A percentile compares a stretch with the other conserved stretches of the same genome.
These are phyloP conservation scores for Xylaria venustula DNA, from an alignment of 495 filamentous ascomycete species.

Conservation along the genomic window DNA sequence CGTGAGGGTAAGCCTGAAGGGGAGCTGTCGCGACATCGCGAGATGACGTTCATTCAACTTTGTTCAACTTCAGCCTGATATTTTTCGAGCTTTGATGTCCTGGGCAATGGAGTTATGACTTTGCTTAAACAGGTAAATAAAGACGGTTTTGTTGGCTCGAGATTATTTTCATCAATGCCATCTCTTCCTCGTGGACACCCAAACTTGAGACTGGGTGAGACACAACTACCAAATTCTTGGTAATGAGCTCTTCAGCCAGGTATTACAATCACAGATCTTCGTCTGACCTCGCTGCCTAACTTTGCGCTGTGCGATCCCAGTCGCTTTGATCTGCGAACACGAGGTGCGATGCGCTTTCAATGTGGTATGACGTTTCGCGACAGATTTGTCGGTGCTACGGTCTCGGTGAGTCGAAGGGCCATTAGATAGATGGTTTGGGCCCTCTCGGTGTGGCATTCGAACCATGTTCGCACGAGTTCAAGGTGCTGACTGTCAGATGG, in stretches of 20 bases:
- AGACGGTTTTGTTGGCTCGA: too few relatives aligned
- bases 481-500: not conserved
- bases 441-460: not conserved
- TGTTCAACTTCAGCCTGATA: not conserved
- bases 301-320: not conserved
- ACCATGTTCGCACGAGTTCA: not conserved
- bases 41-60: not conserved
- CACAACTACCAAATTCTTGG: too few relatives aligned
- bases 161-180: too few relatives aligned
- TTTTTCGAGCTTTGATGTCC: too few relatives aligned
- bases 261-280: not conserved
- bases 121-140: too few relatives aligned
- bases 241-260: not conserved
- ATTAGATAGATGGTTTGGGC: too few relatives aligned
- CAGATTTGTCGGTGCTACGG: not conserved
- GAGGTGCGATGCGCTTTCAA: slow-evolving; percentile 1
- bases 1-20: not conserved
- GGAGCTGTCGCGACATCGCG: not conserved
- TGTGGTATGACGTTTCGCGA: slow-evolving; percentile 9
- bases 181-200: too few relatives aligned
- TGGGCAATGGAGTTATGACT: too few relatives aligned
- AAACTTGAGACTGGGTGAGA: too few relatives aligned
- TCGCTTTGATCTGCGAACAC: slow-evolving; percentile 1
- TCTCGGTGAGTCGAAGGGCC: too few relatives aligned
- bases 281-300: not conserved